A percentile compares a stretch with the other conserved stretches of the same genome.
phyloP scores from a whole-genome alignment of 73 alveolate genomes.

The Paramecium caudatum region DNA sequence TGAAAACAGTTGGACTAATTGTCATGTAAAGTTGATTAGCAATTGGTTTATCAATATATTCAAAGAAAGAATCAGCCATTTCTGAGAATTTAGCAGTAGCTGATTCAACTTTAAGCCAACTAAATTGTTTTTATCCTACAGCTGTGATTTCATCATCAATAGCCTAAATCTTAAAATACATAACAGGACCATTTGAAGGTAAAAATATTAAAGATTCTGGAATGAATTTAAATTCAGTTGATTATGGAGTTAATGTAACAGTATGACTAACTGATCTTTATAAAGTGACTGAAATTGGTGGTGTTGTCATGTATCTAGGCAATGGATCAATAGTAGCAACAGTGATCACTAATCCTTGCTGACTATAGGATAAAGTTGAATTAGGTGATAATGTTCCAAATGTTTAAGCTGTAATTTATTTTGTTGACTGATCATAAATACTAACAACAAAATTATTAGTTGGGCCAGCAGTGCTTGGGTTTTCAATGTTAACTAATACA shows the following conservation, averaged over 20 bases:
- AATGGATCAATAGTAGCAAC: constrained; percentile 60
- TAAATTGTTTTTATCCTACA: constrained; percentile 50
- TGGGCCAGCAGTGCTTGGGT: constrained; percentile 70
- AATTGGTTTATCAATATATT: constrained; percentile 62
- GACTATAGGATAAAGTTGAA: constrained; percentile 50
- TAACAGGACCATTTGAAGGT: constrained; percentile 68
- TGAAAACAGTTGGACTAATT: constrained; percentile 59
- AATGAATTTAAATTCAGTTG: constrained; percentile 57
- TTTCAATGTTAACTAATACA: constrained; percentile 50
- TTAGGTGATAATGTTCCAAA: constrained; percentile 65
- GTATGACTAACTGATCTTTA: constrained; percentile 67
- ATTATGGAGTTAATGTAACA: constrained; percentile 63
- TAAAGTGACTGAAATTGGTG: neutral
- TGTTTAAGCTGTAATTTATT: constrained; percentile 11
- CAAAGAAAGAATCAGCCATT: constrained; percentile 66
- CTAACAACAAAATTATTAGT: constrained; percentile 63
- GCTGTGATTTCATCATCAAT: constrained; percentile 58
- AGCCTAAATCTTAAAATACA: constrained; percentile 65
- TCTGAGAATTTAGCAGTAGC: constrained; percentile 70
- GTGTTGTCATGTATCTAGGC: constrained; percentile 38
- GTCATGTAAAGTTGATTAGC: constrained; percentile 65
- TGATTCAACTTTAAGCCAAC: constrained; percentile 71
- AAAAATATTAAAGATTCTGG: constrained; percentile 59
- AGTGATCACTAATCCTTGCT: constrained; percentile 68
- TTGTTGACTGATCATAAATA: constrained; percentile 29